These are phyloP conservation scores for Lentinula detonsa DNA, from an alignment of 768 basidiomycete genomes.

Conservation along the genomic window DNA sequence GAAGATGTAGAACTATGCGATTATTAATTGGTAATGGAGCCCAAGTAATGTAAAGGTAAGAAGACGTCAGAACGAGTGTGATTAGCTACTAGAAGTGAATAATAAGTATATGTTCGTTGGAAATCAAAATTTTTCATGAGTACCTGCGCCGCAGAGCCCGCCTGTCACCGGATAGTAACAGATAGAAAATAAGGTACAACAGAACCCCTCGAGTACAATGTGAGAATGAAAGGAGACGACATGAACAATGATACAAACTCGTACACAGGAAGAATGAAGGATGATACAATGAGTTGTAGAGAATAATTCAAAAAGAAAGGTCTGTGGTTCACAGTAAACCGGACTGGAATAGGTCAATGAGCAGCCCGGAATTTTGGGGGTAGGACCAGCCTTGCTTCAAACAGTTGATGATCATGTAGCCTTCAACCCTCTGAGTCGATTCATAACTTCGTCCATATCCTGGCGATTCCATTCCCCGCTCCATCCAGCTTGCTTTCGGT, in stretches of 20 bases:
- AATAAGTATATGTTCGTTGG: not conserved
- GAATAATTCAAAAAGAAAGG: not conserved
- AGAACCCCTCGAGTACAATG: not conserved
- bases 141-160: not conserved
- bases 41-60: not conserved
- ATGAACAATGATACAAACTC: not conserved
- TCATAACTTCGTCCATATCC: slow-evolving; percentile 10
- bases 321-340: not conserved
- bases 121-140: not conserved
- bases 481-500: slow-evolving; percentile 5
- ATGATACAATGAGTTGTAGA: not conserved
- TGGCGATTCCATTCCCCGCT: slow-evolving; percentile 8
- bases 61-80: not conserved
- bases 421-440: slow-evolving; percentile 19
- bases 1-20: not conserved
- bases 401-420: not conserved
- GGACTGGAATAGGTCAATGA: not conserved
- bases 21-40: not conserved
- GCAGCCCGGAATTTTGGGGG: not conserved
- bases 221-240: not conserved
- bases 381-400: not conserved
- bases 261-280: not conserved
- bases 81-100: not conserved
- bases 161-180: not conserved
- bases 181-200: no score